These are phyloP conservation scores for Carex scoparia DNA, from an alignment of 176 grass and related monocot genomes.

Conservation along the genomic window DNA sequence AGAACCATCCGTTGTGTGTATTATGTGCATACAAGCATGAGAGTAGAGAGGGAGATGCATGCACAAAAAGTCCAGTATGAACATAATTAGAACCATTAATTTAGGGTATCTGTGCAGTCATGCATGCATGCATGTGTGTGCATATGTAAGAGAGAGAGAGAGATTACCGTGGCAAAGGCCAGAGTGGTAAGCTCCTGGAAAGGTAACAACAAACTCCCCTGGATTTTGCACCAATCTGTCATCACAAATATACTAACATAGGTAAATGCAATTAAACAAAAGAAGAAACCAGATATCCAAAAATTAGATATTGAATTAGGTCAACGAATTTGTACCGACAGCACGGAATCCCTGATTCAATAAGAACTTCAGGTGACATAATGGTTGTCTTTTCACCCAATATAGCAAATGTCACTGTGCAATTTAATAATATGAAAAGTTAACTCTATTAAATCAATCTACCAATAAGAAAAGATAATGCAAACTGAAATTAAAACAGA, in stretches of 20 bases:
- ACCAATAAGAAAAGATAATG: too few species aligned
- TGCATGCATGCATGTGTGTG: background rate
- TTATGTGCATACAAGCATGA: background rate
- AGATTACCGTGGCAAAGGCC: slow-evolving; percentile 80
- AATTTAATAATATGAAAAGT: background rate
- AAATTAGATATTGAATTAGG: background rate
- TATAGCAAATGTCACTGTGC: slow-evolving; percentile 68
- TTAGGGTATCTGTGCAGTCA: background rate
- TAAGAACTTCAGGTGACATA: slow-evolving; percentile 81
- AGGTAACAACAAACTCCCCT: slow-evolving; percentile 97
- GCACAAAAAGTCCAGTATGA: background rate
- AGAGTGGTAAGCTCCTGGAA: slow-evolving; percentile 82
- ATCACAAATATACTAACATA: background rate
- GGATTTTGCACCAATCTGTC: slow-evolving; percentile 94
- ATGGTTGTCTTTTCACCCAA: slow-evolving; percentile 88
- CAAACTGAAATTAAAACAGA: background rate
- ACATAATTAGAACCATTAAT: background rate
- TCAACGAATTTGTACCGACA: slow-evolving; percentile 51
- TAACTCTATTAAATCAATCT: too few species aligned
- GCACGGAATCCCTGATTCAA: slow-evolving; percentile 73
- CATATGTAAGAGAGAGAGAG: background rate
- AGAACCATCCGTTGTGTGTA: background rate
- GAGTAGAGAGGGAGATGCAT: background rate
- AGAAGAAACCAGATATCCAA: background rate
- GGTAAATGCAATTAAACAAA: background rate